phyloP scores from a whole-genome alignment of 306 rosid genomes.

The Glycine tomentella region DNA sequence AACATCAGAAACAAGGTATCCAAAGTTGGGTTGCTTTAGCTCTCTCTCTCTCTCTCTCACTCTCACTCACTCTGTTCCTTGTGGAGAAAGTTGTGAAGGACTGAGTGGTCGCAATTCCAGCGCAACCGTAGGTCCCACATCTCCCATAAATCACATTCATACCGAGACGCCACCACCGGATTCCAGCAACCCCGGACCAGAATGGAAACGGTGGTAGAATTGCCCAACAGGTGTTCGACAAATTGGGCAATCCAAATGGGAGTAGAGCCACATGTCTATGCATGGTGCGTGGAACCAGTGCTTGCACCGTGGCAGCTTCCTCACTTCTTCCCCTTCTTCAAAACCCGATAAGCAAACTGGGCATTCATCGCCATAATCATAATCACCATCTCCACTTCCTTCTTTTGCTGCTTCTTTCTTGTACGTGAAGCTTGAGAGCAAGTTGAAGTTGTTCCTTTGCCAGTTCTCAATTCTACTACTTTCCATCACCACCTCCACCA shows the following conservation, averaged over 20 bases:
- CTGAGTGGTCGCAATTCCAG: conserved; percentile 19
- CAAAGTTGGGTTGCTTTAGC: conserved; percentile 30
- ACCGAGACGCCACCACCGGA: conserved; percentile 18
- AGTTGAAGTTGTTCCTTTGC: conserved; percentile 41
- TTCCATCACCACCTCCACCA: conserved; percentile 20
- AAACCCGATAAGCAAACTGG: conserved; percentile 74
- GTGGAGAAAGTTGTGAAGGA: conserved; percentile 25
- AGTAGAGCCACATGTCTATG: conserved; percentile 87
- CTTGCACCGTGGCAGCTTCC: conserved; percentile 68
- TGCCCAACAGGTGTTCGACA: conserved; percentile 64
- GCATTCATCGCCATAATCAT: conserved; percentile 54
- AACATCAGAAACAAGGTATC: conserved; percentile 37
- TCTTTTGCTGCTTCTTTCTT: conserved; percentile 41
- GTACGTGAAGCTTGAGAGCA: conserved; percentile 69
- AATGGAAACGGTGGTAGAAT: too few relatives aligned
- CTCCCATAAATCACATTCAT: conserved; percentile 18
- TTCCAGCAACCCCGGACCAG: conserved; percentile 31
- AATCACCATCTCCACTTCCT: neutral
- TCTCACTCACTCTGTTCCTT: conserved; percentile 27
- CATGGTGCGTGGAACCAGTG: conserved; percentile 77
- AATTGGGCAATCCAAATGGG: conserved; percentile 85
- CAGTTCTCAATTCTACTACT: conserved; percentile 48
- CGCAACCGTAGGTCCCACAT: neutral
- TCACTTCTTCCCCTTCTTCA: conserved; percentile 86
- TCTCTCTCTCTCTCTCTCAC: neutral